These are phyloP conservation scores for Ganoderma resinaceum DNA, from an alignment of 1,284 basidiomycete genomes.

Conservation along the genomic window DNA sequence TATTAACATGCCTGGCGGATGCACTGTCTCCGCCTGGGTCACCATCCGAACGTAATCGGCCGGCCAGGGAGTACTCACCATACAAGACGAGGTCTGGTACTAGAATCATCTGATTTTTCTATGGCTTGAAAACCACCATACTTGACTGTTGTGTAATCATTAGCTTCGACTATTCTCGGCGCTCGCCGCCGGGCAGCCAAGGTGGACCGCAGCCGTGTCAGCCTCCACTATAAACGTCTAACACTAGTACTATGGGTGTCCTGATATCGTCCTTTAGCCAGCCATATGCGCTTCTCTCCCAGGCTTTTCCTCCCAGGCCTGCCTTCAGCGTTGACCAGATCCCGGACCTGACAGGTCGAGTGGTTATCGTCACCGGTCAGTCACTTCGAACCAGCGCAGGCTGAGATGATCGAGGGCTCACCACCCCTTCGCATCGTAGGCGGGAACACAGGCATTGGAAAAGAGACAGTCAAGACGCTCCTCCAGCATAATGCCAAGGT, in stretches of 20 bases:
- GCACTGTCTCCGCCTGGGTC: too few relatives aligned
- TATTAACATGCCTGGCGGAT: too few relatives aligned
- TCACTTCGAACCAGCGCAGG: background rate
- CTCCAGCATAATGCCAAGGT: constrained; percentile 8
- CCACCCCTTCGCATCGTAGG: constrained; percentile 3
- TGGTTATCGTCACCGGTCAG: constrained; percentile 50
- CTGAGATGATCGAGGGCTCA: background rate
- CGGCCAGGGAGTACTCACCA: background rate
- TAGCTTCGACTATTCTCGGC: too few relatives aligned
- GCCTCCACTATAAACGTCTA: too few relatives aligned
- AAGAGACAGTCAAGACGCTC: constrained; percentile 33
- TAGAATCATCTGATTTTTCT: too few relatives aligned
- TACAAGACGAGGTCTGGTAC: background rate
- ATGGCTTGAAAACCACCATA: too few relatives aligned
- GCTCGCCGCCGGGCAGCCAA: too few relatives aligned
- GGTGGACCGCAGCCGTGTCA: too few relatives aligned
- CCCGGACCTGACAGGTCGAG: constrained; percentile 55
- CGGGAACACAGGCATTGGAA: constrained; percentile 48
- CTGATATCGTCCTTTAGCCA: background rate
- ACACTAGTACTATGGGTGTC: background rate
- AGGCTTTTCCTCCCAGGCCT: constrained; percentile 46
- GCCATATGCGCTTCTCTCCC: background rate
- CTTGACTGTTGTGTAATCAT: too few relatives aligned
- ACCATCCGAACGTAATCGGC: too few relatives aligned
- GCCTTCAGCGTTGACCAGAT: constrained; percentile 53